phyloP scores from a whole-genome alignment of 495 filamentous ascomycete species.

The Hypoxylon perforatum region DNA sequence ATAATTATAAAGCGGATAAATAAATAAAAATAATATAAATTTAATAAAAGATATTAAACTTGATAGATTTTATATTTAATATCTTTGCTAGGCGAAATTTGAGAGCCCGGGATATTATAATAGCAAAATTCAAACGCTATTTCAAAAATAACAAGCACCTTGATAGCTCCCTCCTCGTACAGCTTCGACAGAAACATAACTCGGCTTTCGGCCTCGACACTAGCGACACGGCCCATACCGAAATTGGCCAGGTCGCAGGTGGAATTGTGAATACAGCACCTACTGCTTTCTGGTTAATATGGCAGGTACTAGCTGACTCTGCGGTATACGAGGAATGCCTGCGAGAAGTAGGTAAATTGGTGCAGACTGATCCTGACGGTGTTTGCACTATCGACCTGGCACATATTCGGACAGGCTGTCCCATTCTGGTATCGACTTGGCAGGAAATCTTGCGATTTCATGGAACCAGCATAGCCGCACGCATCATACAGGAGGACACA shows the following conservation, averaged over 20 bases:
- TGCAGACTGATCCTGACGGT: not conserved
- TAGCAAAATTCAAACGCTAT: not conserved
- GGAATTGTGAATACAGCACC: not conserved
- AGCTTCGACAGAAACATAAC: not conserved
- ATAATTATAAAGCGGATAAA: too few relatives aligned
- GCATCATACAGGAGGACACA: conserved; percentile 33
- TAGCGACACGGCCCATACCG: not conserved
- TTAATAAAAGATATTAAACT: too few relatives aligned
- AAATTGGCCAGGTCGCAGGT: not conserved
- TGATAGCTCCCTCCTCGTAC: not conserved
- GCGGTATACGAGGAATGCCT: too few relatives aligned
- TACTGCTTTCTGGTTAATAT: not conserved
- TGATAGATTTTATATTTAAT: too few relatives aligned
- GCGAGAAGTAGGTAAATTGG: too few relatives aligned
- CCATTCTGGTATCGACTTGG: conserved; percentile 38
- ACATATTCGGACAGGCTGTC: conserved; percentile 32
- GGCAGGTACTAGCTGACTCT: not conserved
- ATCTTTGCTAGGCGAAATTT: not conserved
- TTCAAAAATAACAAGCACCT: not conserved
- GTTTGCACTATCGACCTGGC: conserved; percentile 28
- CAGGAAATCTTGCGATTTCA: conserved; percentile 46
- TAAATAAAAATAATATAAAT: too few relatives aligned
- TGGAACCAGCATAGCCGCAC: conserved; percentile 15
- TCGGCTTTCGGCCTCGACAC: not conserved
- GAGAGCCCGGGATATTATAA: not conserved